Percentiles rank a stretch among this genome's conserved stretches.
Conservation (phyloP, 352 stramenopile species). For the Pythium folliculosum region DNA sequence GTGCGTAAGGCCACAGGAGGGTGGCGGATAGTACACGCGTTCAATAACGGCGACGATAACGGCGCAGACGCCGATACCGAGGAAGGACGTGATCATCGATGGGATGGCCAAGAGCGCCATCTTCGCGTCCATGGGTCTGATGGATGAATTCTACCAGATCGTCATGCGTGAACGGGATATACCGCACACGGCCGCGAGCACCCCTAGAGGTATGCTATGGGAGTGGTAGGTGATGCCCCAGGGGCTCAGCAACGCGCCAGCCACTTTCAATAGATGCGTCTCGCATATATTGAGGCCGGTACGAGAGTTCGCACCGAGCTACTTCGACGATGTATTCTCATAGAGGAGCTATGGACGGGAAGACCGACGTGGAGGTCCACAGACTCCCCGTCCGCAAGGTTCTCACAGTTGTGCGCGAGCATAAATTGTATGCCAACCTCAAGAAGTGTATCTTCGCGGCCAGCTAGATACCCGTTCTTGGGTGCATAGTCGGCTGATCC, state of each 20-base stretch:
- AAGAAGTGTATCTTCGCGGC: constrained; percentile 34
- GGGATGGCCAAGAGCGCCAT: constrained; percentile 25
- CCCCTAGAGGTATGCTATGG: constrained; percentile 31
- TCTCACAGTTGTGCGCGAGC: constrained; percentile 22
- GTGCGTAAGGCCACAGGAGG: constrained; percentile 31
- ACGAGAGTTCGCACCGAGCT: constrained; percentile 20
- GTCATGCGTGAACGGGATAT: constrained; percentile 30
- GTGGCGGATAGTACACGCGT: constrained; percentile 37
- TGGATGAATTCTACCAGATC: constrained; percentile 34
- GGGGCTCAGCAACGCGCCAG: constrained; percentile 28
- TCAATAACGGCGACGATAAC: constrained; percentile 30
- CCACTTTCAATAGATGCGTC: constrained; percentile 31
- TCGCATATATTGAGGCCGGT: constrained; percentile 21
- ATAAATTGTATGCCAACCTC: constrained; percentile 31
- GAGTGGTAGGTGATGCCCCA: constrained; percentile 33
- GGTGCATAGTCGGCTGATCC: too few relatives aligned
- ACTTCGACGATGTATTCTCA: constrained; percentile 39
- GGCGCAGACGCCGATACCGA: constrained; percentile 34
- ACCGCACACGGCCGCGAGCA: constrained; percentile 26
- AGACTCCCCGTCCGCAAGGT: constrained; percentile 21
- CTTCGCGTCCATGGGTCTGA: constrained; percentile 27
- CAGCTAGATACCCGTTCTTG: constrained; percentile 30
- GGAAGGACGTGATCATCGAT: constrained; percentile 32
- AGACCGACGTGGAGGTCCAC: constrained; percentile 24
- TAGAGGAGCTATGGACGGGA: constrained; percentile 21